A percentile compares a stretch with the other conserved stretches of the same genome.
phyloP scores from a whole-genome alignment of 2,329 filamentous ascomycete genomes.

The Venturia nashicola region DNA sequence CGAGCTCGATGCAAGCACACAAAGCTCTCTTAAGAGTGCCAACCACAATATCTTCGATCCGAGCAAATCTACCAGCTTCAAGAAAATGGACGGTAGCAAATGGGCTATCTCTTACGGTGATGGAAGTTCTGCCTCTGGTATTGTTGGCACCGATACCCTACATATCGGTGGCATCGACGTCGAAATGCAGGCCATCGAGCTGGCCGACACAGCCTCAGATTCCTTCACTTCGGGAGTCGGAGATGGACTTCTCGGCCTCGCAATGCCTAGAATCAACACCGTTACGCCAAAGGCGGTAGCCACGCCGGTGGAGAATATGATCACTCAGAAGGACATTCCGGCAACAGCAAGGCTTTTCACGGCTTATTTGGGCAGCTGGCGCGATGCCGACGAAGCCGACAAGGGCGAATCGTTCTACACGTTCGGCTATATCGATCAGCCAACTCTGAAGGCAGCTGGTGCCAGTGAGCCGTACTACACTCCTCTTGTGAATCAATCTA shows the following conservation, averaged over 20 bases:
- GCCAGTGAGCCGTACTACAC: constrained; percentile 47
- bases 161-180: constrained; percentile 49
- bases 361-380: constrained; percentile 46
- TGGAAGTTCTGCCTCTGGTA: constrained; percentile 51
- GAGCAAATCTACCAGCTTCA: constrained; percentile 47
- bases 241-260: constrained; percentile 57
- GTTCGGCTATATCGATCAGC: constrained; percentile 58
- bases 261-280: constrained; percentile 52
- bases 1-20: neutral
- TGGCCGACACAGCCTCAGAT: constrained; percentile 46
- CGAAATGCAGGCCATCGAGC: constrained; percentile 51
- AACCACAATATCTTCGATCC: constrained; percentile 47
- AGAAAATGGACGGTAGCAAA: constrained; percentile 30
- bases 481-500: constrained; percentile 43
- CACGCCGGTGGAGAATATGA: constrained; percentile 60
- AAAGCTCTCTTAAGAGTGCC: neutral
- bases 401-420: constrained; percentile 52
- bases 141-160: constrained; percentile 51
- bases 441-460: constrained; percentile 42
- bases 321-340: constrained; percentile 42
- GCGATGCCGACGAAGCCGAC: constrained; percentile 33
- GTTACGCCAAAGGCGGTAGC: constrained; percentile 41
- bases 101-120: constrained; percentile 63
- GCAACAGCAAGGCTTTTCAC: constrained; percentile 45
- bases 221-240: constrained; percentile 44